Base-by-base conservation (phyloP, 805 yeast species). In the Nakazawaea ambrosiae region DNA sequence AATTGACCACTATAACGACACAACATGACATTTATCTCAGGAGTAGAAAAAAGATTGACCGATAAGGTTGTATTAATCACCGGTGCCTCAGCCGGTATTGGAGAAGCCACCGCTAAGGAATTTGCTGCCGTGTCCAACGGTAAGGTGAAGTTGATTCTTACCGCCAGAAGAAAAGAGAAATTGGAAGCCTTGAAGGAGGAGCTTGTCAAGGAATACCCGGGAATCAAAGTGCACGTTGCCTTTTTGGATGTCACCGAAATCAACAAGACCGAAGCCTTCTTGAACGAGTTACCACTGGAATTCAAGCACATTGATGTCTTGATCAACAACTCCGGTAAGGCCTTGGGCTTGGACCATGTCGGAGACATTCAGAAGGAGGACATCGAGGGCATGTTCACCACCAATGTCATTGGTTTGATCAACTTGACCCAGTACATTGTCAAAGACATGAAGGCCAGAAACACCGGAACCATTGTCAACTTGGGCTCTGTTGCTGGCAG, bases 111-210 rank as follows among this genome's bases (percentile, higher is more conserved):
- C 17, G 74, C 73, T 19, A 54, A 51, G 38, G 70, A 66, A 45
- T 54, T 65, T 42, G 73, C 74, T 12, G 57, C 55, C 17, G 85
- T 87, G 12, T 68, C 90, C 17, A 65, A 74, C 33, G 95, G 95
- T 23, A 57, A 79, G 10, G 55, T 82, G 48, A 79, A 81, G 50
- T 68, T 87, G 49, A 67, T 87, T 44, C 66, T 87, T 18, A 70
- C 88, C 3, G 95, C 96, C 3, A 76, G 96, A 61, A 78, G 95
- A 61, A 46, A 68, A 27, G 85, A 78, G 5, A 75, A 75, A 43
- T 59, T 85, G 35, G 61, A 70, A 19, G 64, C 59, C 11, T 56
- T 80, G 39, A 65, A 77, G 43, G 49, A 51, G 23, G 69, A 69
- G 32, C 65, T 84, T 40, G 60, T 55, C 31, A 29, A 47, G 4